phyloP scores from a whole-genome alignment of 148 eudicot species.

The Rhododendron henanense region DNA sequence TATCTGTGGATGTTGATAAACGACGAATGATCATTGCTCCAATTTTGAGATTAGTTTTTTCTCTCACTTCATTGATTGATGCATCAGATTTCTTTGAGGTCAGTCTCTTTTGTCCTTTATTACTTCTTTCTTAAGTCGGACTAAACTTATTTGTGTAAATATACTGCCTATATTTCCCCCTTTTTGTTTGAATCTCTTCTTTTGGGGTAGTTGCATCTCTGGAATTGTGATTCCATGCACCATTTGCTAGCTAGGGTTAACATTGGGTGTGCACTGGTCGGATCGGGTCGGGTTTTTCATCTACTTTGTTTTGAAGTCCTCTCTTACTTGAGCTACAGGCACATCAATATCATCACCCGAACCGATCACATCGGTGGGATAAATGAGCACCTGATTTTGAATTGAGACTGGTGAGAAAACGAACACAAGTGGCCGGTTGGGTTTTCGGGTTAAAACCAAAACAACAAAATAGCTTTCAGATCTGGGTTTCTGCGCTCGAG shows the following conservation, averaged over 20 bases:
- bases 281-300: no score
- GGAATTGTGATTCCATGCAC: background rate
- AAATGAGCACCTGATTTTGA: no score
- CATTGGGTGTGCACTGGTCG: no score
- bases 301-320: no score
- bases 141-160: background rate
- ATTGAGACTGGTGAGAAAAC: no score
- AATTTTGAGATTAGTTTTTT: constrained; percentile 72
- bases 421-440: no score
- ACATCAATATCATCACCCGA: no score
- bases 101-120: constrained; percentile 9
- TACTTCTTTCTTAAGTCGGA: background rate
- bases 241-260: background rate
- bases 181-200: background rate
- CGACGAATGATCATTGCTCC: constrained; percentile 73
- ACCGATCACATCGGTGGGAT: no score
- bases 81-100: constrained; percentile 91
- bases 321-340: no score
- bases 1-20: constrained; percentile 45
- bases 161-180: background rate
- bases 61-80: constrained; percentile 83
- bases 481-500: no score
- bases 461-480: no score
- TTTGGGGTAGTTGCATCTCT: background rate
- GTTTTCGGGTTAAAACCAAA: no score